Evolutionary conservation across 805 yeast species (phyloP).

Genomic region (Barnettozyma californica): DNA sequence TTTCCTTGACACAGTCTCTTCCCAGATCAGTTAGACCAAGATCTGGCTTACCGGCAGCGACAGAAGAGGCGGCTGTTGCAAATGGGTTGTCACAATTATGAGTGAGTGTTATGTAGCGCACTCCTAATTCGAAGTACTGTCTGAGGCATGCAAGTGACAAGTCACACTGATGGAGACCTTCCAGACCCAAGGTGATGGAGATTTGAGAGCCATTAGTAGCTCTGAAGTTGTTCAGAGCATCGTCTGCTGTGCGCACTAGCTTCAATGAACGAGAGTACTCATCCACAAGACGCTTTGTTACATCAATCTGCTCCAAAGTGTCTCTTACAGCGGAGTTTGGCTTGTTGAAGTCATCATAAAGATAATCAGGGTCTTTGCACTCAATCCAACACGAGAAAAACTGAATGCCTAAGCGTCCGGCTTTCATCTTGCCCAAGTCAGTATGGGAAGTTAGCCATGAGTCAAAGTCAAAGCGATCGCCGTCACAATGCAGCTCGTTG

Average conservation of each 20-base stretch:
- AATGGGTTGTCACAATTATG: slow-evolving; percentile 55
- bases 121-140: slow-evolving; percentile 44
- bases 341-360: slow-evolving; percentile 40
- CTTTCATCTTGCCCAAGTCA: slow-evolving; percentile 35
- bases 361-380: slow-evolving; percentile 35
- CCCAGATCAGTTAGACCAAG: slow-evolving; percentile 33
- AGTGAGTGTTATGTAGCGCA: slow-evolving; percentile 48
- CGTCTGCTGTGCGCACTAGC: slow-evolving; percentile 37
- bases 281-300: slow-evolving; percentile 38
- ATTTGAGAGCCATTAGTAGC: slow-evolving; percentile 28
- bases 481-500: slow-evolving; percentile 32
- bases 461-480: slow-evolving; percentile 35
- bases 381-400: slow-evolving; percentile 47
- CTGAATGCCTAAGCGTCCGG: slow-evolving; percentile 45
- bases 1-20: slow-evolving; percentile 48
- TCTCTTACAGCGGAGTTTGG: slow-evolving; percentile 43
- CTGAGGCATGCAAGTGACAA: slow-evolving; percentile 44
- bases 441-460: slow-evolving; percentile 39
- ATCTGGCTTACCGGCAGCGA: slow-evolving; percentile 41
- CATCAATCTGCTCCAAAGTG: slow-evolving; percentile 50
- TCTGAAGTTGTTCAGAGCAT: slow-evolving; percentile 34
- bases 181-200: slow-evolving; percentile 46
- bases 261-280: slow-evolving; percentile 35
- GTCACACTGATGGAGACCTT: slow-evolving; percentile 50
- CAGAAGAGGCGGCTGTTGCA: slow-evolving; percentile 49